phyloP scores from a whole-genome alignment of 345 rosid species.

The Salix exigua region DNA sequence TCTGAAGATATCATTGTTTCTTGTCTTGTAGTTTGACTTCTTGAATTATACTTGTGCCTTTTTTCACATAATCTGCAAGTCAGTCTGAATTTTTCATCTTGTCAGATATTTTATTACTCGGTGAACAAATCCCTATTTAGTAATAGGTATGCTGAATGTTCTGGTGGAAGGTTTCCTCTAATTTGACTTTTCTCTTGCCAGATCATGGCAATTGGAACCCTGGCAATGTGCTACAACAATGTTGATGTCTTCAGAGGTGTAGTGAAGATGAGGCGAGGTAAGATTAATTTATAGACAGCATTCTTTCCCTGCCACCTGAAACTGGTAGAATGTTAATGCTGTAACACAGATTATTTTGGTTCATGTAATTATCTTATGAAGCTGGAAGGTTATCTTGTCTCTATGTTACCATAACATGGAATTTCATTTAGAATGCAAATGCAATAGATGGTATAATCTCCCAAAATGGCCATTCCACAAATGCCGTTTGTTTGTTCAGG shows the following conservation, averaged over 20 bases:
- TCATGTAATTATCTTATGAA: background rate
- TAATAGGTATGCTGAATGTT: background rate
- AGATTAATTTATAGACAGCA: constrained; percentile 19
- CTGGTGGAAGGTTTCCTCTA: constrained; percentile 1
- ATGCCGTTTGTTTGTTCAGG: background rate
- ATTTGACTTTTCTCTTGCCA: constrained; percentile 37
- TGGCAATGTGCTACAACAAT: constrained; percentile 86
- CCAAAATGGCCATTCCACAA: background rate
- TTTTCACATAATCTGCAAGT: background rate
- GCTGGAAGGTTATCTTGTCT: background rate
- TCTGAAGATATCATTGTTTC: background rate
- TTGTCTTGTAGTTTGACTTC: background rate
- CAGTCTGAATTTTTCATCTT: background rate
- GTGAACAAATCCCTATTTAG: background rate
- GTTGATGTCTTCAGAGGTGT: constrained; percentile 90
- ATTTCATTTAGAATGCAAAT: background rate
- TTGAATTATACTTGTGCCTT: background rate
- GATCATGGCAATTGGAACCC: constrained; percentile 97
- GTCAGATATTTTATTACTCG: background rate
- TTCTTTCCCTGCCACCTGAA: background rate
- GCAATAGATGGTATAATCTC: background rate
- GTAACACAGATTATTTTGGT: background rate
- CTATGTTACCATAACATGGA: background rate
- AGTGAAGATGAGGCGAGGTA: constrained; percentile 97
- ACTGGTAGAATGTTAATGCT: background rate